Evolutionary conservation across 805 yeast species (phyloP), one percentile per base, ranked within the genome.

Genomic region (Saccharomycopsis sp.): DNA sequence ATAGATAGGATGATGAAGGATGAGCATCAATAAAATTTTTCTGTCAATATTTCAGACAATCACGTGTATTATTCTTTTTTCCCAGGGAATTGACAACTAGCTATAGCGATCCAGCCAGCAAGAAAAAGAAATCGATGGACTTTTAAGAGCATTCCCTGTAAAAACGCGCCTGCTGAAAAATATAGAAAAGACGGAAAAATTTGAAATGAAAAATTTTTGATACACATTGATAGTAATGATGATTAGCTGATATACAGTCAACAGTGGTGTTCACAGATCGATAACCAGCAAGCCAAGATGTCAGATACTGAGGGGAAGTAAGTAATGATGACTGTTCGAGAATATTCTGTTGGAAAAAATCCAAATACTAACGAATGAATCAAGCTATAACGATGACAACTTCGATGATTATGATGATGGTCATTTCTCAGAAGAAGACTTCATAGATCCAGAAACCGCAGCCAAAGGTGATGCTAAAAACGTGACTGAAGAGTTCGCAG

Each of bases 331-430:
- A n/a, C n/a, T n/a, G n/a, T n/a, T n/a, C n/a, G n/a, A n/a, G 52
- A 12, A 14, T 17, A 47, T 14, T 17, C 52, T 12, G 12, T 17
- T 20, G 35, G 35, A n/a, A 14, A n/a, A n/a, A n/a, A 12, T 12
- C 15, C 19, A 14, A 34, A 24, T 23, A 35, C 56, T 50, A 38
- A 55, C 38, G n/a, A n/a, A 15, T 24, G 42, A n/a, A 23, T 14
- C 84, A 73, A 86, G 88, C 71, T 91, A 86, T 55, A 86, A 80
- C 54, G 81, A 78, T 57, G 90, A 86, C 67, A 76, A 82, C 73
- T 84, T 73, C 66, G 96, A 83, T 65, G 96, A 91, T 67, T 88
- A 86, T 71, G 97, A 90, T 59, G 92, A 85, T 63, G 96, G 87
- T 62, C 90, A 87, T 67, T 85, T 84, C 70, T 85, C 92, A 3